Evolutionary conservation across 805 yeast species (phyloP).

Genomic region (Schwanniomyces pseudopolymorphus): DNA sequence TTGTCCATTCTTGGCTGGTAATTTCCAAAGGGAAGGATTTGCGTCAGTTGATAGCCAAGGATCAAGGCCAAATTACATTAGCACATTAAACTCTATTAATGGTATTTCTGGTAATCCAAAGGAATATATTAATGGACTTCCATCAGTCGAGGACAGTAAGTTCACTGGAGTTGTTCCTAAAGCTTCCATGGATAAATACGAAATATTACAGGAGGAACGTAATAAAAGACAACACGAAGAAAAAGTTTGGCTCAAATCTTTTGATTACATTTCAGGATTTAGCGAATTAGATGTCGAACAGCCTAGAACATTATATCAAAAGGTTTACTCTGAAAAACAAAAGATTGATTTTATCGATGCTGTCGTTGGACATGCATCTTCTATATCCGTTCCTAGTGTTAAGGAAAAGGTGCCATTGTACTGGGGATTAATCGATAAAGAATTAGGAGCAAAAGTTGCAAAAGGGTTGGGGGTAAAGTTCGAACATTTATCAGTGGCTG

Average conservation of each 20-base stretch:
- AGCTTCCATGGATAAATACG: conserved; percentile 20
- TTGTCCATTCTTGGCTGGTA: conserved; percentile 26
- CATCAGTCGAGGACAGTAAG: conserved; percentile 20
- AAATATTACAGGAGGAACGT: conserved; percentile 26
- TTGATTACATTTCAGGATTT: conserved; percentile 39
- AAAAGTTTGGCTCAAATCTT: conserved; percentile 33
- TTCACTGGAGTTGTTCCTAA: conserved; percentile 33
- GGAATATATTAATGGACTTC: conserved; percentile 17
- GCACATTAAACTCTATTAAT: conserved; percentile 36
- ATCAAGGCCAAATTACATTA: conserved; percentile 50
- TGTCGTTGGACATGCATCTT: conserved; percentile 39
- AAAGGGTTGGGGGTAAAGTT: conserved; percentile 40
- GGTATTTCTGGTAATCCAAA: conserved; percentile 18
- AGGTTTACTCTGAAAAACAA: conserved; percentile 32
- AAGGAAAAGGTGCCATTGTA: conserved; percentile 40
- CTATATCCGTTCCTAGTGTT: conserved; percentile 23
- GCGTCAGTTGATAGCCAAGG: conserved; percentile 35
- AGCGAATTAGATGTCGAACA: conserved; percentile 47
- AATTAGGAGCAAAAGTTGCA: conserved; percentile 41
- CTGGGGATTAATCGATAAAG: conserved; percentile 42
- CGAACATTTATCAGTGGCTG: conserved; percentile 29
- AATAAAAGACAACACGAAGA: conserved; percentile 35
- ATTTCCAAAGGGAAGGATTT: conserved; percentile 22
- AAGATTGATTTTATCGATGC: conserved; percentile 35
- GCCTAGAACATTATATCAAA: conserved; percentile 43